Base-by-base conservation (phyloP, 1,139 yeast genomes). In the Kodamaea suecica region DNA sequence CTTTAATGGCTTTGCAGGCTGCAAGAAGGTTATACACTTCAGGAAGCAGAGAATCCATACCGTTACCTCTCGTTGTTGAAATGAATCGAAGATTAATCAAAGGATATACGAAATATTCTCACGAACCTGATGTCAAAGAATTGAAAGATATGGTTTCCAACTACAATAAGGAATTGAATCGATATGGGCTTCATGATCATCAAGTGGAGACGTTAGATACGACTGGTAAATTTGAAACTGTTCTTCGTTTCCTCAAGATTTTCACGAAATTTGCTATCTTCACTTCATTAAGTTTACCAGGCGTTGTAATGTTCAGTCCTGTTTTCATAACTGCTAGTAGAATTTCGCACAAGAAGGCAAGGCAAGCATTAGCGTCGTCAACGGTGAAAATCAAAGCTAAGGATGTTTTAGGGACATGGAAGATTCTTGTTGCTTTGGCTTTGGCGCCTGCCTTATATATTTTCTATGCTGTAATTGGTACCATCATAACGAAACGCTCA, bases 1-100 rank as follows among this genome's bases (percentile, higher is more conserved):
- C 96, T 5, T 66, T 92, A 38, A 84, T 88, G 80, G 86, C 86
- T 15, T 80, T 90, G 32, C 98, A 92, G 59, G 95, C 96, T 3
- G 95, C 94, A 16, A 76, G 97, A 59, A 72, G 98, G 52, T 70
- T 92, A 38, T 92, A 90, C 54, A 55, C 50, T 29, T 51, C 48
- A 38, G 55, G 34, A 38, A 47, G 33, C 29, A 44, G 44, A 26
- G 40, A 41, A 8, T 29, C 37, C 11, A 44, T 55, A 13, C 95
- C 97, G 0, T 63, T 90, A 36, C 85, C 95, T 1, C 67, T 88
- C 44, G 80, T 86, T 23, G 86, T 90, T 17, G 97, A 90, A 55
- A 83, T 90, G 78, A 90, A 90, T 51, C 73, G 97, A 52, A 67
- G 96, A 40, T 71, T 92, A 45, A 80, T 88, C 12, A 66, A 76